phyloP scores from a whole-genome alignment of 495 filamentous ascomycete genomes.

The Penicillium atrosanguineum region DNA sequence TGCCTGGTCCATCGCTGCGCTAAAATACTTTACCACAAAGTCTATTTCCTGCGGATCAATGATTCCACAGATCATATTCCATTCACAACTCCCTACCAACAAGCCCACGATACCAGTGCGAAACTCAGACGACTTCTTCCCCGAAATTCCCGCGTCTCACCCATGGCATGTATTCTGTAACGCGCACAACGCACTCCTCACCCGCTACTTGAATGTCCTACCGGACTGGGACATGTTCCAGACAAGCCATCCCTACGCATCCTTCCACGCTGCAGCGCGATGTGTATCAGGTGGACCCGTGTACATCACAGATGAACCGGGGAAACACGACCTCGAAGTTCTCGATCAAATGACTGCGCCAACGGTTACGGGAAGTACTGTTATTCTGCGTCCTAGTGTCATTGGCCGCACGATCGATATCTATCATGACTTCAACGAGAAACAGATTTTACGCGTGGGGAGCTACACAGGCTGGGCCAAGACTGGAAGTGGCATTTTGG shows the following conservation, averaged over 20 bases:
- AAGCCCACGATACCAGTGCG: slow-evolving; percentile 68
- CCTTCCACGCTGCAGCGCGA: slow-evolving; percentile 84
- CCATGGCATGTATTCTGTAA: slow-evolving; percentile 95
- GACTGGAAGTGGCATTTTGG: slow-evolving; percentile 73
- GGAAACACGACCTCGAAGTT: slow-evolving; percentile 69
- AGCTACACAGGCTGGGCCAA: slow-evolving; percentile 64
- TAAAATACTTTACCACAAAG: slow-evolving; percentile 72
- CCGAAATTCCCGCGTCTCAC: slow-evolving; percentile 70
- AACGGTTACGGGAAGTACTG: slow-evolving; percentile 64
- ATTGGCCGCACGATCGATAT: slow-evolving; percentile 66
- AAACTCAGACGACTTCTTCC: slow-evolving; percentile 95
- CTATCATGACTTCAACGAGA: slow-evolving; percentile 72
- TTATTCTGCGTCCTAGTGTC: slow-evolving; percentile 72
- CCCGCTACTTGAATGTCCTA: slow-evolving; percentile 66
- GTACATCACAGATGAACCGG: slow-evolving; percentile 88
- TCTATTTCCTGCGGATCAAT: slow-evolving; percentile 93
- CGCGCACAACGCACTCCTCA: slow-evolving; percentile 85
- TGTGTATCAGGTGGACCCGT: slow-evolving; percentile 90
- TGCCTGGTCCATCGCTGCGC: slow-evolving; percentile 74
- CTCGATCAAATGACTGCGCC: slow-evolving; percentile 74
- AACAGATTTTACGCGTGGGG: slow-evolving; percentile 70
- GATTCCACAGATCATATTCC: slow-evolving; percentile 78
- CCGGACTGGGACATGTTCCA: slow-evolving; percentile 99
- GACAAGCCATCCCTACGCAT: slow-evolving; percentile 71
- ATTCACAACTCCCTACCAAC: slow-evolving; percentile 72